Evolutionary conservation across 805 yeast species (phyloP).

Genomic region (Monosporozyma servazzii): DNA sequence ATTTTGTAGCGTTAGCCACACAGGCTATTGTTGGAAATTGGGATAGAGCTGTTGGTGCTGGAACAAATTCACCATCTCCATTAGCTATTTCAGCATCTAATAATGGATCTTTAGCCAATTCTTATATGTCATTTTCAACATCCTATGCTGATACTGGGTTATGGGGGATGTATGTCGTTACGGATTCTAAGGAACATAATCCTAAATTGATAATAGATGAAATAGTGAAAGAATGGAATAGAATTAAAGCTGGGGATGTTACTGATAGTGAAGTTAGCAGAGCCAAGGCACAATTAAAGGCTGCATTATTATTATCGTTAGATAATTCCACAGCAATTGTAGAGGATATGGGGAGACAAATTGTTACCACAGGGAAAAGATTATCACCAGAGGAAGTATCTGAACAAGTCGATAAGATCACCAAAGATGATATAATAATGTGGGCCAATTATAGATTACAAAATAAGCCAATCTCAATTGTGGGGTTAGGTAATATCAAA

Average conservation of each 20-base stretch:
- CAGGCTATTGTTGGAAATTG: constrained; percentile 96
- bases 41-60: constrained; percentile 88
- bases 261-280: constrained; percentile 82
- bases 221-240: constrained; percentile 78
- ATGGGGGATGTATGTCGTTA: constrained; percentile 91
- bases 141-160: constrained; percentile 95
- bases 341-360: constrained; percentile 95
- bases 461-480: constrained; percentile 75
- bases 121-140: constrained; percentile 93
- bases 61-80: constrained; percentile 77
- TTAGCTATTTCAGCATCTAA: constrained; percentile 53
- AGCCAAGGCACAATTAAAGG: constrained; percentile 91
- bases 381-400: constrained; percentile 40
- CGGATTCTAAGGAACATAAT: constrained; percentile 60
- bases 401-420: constrained; percentile 63
- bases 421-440: constrained; percentile 65
- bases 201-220: constrained; percentile 63
- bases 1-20: constrained; percentile 88
- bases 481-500: constrained; percentile 79
- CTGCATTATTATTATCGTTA: constrained; percentile 75
- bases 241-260: constrained; percentile 70
- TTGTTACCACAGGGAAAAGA: constrained; percentile 80
- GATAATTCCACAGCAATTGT: constrained; percentile 96
- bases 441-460: constrained; percentile 83
- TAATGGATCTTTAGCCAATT: constrained; percentile 64